Base-by-base conservation (phyloP, 139 green algal species). In the Pleodorina starrii region DNA sequence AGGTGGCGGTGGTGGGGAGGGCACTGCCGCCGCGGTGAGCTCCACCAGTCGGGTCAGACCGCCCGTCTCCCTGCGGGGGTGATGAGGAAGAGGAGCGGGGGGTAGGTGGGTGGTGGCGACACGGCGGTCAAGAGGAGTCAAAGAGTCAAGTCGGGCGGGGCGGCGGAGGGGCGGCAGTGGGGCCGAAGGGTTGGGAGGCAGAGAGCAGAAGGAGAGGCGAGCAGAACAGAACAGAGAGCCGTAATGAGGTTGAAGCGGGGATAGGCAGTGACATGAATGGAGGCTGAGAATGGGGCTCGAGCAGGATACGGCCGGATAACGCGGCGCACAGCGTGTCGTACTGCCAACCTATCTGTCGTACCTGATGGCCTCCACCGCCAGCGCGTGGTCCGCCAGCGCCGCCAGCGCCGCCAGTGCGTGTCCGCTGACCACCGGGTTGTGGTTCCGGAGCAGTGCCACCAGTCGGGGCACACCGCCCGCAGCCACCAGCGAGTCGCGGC, bases 391-490 rank as follows among this genome's bases (percentile, higher is more conserved):
- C 14, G 81, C 42, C 63, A 93, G 60, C 29, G n/a, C 5, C 10
- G 43, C 75, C 72, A 93, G 86, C 74, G 90, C 82, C 48, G 50
- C 42, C 29, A 83, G 73, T 40, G 36, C 81, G 50, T 46, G 32
- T 0, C 38, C 66, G 7, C 46, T 63, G 10, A 91, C 86, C 0
- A 85, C 80, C 2, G 73, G 60, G 73, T 85, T 63, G n/a, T 86
- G 74, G 51, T 90, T 76, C 38, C 23, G 19, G 48, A 93, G 54
- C 60, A 90, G 79, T 51, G 59, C 35, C 59, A 91, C 81, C 86
- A 93, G 81, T 2, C 75, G 86, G 2, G 86, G 81, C 63, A 93
- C 90, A 9, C 90, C 90, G 60, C 90, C 90, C 6, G 78, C 73
- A 0, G 78, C 48, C 32, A 93, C 74, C 42, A 93, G n/a, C 0